Evolutionary conservation across 1,284 basidiomycete species (phyloP).

Genomic region (Malassezia cuniculi): DNA sequence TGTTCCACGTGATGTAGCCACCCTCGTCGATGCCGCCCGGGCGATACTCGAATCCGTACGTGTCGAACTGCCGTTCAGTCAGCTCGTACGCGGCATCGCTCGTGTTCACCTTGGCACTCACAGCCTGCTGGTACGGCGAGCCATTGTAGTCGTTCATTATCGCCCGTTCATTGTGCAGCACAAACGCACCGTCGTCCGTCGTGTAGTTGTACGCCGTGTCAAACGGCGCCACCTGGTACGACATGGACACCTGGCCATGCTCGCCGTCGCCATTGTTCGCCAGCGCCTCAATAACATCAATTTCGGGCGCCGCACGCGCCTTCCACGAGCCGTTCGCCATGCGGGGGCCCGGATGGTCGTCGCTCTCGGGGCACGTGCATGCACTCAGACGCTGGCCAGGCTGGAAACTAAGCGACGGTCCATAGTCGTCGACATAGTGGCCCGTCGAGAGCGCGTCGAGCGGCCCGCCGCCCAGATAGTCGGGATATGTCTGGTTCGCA

Average conservation of each 20-base stretch:
- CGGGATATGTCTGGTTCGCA: slow-evolving; percentile 31
- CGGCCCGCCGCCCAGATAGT: slow-evolving; percentile 25
- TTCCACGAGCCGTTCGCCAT: slow-evolving; percentile 28
- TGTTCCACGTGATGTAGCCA: slow-evolving; percentile 28
- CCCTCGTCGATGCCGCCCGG: slow-evolving; percentile 14
- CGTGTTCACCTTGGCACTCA: slow-evolving; percentile 33
- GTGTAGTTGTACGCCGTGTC: slow-evolving; percentile 45
- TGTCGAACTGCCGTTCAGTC: slow-evolving; percentile 16
- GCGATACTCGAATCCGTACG: slow-evolving; percentile 55
- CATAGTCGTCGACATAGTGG: slow-evolving; percentile 25
- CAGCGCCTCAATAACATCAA: slow-evolving; percentile 63
- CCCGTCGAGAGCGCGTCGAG: slow-evolving; percentile 33
- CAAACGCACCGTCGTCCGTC: slow-evolving; percentile 26
- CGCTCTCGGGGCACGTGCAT: slow-evolving; percentile 30
- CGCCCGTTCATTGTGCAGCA: neutral
- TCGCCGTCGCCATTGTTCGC: slow-evolving; percentile 22
- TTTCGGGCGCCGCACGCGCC: slow-evolving; percentile 64
- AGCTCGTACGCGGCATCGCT: slow-evolving; percentile 24
- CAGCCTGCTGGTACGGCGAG: slow-evolving; percentile 37
- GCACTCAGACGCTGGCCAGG: slow-evolving; percentile 35
- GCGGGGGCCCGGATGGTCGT: slow-evolving; percentile 38
- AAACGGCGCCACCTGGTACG: slow-evolving; percentile 35
- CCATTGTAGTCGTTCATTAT: slow-evolving; percentile 31
- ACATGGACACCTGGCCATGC: slow-evolving; percentile 31
- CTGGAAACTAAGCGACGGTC: slow-evolving; percentile 26